Conservation (phyloP, 257 asterid genomes). For the Asclepias syriaca region DNA sequence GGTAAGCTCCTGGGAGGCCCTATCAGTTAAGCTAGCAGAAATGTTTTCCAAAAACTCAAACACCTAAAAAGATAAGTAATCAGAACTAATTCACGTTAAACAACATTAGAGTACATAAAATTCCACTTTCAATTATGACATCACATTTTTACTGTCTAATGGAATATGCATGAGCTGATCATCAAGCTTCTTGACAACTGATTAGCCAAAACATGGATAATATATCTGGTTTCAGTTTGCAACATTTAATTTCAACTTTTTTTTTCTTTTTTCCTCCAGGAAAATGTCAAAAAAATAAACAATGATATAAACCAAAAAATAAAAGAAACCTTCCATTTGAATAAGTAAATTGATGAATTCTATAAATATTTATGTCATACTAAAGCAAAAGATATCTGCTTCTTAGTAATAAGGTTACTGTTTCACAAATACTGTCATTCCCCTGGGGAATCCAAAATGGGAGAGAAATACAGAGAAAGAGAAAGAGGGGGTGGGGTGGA, state of each 20-base stretch:
- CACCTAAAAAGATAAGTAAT: slow-evolving; percentile 38
- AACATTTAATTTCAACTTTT: neutral
- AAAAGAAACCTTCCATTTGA: neutral
- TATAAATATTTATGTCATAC: neutral
- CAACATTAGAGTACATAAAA: neutral
- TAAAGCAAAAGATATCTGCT: neutral
- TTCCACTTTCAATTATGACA: neutral
- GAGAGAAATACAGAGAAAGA: too few relatives aligned
- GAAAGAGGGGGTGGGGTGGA: neutral
- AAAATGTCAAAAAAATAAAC: neutral
- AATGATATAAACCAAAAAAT: neutral
- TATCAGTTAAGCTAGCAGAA: slow-evolving; percentile 70
- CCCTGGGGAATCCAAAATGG: too few relatives aligned
- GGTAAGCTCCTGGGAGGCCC: slow-evolving; percentile 72
- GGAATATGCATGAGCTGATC: neutral
- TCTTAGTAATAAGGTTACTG: neutral
- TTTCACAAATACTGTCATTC: neutral
- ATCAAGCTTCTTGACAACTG: neutral
- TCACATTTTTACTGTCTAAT: neutral
- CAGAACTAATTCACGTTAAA: slow-evolving; percentile 1
- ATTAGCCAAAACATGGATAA: neutral
- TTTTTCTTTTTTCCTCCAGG: neutral
- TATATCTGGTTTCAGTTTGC: neutral
- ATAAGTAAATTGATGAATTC: neutral
- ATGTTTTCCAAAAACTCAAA: slow-evolving; percentile 80